phyloP scores from a whole-genome alignment of 768 basidiomycete genomes.

The Terana coerulea region DNA sequence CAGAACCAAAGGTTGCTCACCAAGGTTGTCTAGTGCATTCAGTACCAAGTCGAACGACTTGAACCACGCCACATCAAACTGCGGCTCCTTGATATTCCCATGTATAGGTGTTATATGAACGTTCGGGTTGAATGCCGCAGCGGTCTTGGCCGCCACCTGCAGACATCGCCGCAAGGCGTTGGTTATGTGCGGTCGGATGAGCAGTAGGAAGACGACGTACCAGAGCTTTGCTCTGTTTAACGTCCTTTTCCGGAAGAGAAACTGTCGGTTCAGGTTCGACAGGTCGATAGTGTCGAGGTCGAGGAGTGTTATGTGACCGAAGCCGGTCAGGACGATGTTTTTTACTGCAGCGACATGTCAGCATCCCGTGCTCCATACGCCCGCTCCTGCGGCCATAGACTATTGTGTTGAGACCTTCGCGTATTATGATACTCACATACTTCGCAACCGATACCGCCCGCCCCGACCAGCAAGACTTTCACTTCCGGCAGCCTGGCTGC shows the following conservation, averaged over 20 bases:
- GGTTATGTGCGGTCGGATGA: not conserved
- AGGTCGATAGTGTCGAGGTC: constrained; percentile 99
- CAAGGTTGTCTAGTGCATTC: constrained; percentile 95
- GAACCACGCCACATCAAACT: constrained; percentile 91
- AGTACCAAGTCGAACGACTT: constrained; percentile 86
- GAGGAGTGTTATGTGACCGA: constrained; percentile 87
- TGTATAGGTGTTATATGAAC: constrained; percentile 86
- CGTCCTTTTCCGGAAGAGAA: constrained; percentile 95
- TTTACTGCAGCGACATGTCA: constrained; percentile 58
- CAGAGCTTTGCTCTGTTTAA: constrained; percentile 95
- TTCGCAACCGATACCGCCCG: constrained; percentile 97
- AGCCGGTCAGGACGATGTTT: constrained; percentile 90
- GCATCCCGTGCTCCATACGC: no score
- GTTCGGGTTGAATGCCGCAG: constrained; percentile 81
- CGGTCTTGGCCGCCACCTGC: constrained; percentile 81
- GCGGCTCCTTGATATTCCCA: constrained; percentile 91
- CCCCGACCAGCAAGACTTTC: constrained; percentile 86
- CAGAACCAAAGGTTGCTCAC: constrained; percentile 40
- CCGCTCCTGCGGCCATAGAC: not conserved
- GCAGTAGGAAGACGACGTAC: constrained; percentile 4
- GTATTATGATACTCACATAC: constrained; percentile 53
- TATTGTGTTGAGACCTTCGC: not conserved
- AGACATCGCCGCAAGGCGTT: no score
- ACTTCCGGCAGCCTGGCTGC: constrained; percentile 56
- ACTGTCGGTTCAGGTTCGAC: constrained; percentile 95